These are phyloP conservation scores for Sarcodon aspratus DNA, from an alignment of 768 basidiomycete species.

Conservation along the genomic window DNA sequence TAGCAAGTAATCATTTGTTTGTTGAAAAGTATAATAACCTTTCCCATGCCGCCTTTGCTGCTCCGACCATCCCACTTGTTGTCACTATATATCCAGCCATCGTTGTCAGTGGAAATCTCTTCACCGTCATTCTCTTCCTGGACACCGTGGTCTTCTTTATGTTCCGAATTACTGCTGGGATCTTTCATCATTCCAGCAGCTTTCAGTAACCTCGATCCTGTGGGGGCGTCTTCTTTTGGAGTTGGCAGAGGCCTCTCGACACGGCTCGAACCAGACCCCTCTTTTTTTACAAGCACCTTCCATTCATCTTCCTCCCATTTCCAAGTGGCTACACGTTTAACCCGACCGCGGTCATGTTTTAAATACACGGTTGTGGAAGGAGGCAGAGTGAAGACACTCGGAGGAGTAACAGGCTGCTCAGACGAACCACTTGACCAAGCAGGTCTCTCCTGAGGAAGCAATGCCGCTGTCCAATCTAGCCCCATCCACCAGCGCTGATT, in stretches of 20 bases:
- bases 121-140: conserved; percentile 27
- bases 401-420: conserved; percentile 55
- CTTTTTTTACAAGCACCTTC: conserved; percentile 55
- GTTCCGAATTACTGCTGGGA: conserved; percentile 19
- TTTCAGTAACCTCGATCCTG: conserved; percentile 14
- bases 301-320: conserved; percentile 89
- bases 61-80: conserved; percentile 88
- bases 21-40: conserved; percentile 29
- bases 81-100: conserved; percentile 91
- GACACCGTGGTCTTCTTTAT: conserved; percentile 5
- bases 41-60: conserved; percentile 75
- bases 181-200: conserved; percentile 32
- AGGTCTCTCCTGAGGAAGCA: conserved; percentile 82
- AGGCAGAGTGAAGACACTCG: conserved; percentile 58
- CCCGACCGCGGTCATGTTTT: conserved; percentile 25
- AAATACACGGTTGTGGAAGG: conserved; percentile 49
- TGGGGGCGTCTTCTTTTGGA: conserved; percentile 28
- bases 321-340: conserved; percentile 76
- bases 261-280: conserved; percentile 40
- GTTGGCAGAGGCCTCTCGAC: conserved; percentile 53
- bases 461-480: conserved; percentile 89
- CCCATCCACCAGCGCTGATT: conserved; percentile 99
- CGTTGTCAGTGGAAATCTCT: conserved; percentile 59
- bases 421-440: conserved; percentile 58
- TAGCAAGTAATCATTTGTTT: neutral